Percentiles rank a stretch among this genome's conserved stretches.
Conservation (phyloP, 2,329 filamentous ascomycete genomes). For the Hymenotorrendiella dingleyae region DNA sequence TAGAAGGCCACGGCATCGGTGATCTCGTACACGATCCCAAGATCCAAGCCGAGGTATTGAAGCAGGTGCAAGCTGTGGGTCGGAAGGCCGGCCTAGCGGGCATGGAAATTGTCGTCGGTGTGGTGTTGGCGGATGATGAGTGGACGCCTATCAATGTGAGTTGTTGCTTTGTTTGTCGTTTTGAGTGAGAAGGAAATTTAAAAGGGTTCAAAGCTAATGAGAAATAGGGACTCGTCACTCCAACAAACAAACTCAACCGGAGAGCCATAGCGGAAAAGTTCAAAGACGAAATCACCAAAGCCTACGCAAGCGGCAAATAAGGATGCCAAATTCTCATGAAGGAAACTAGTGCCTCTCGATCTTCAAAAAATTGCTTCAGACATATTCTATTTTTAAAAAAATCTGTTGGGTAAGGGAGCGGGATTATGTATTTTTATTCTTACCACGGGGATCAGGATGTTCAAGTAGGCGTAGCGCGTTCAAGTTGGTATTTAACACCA, state of each 20-base stretch:
- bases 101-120: conserved; percentile 68
- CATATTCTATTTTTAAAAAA: too few species aligned
- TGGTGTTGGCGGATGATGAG: conserved; percentile 75
- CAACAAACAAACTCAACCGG: conserved; percentile 64
- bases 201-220: not conserved
- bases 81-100: conserved; percentile 58
- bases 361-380: too few species aligned
- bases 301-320: conserved; percentile 41
- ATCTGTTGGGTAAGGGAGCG: too few species aligned
- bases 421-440: too few species aligned
- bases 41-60: conserved; percentile 54
- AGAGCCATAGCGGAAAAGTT: conserved; percentile 57
- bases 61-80: conserved; percentile 60
- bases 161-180: conserved; percentile 21
- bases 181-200: not conserved
- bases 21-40: conserved; percentile 58
- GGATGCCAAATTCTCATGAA: too few species aligned
- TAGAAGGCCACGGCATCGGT: conserved; percentile 48
- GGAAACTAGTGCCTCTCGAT: too few species aligned
- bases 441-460: too few species aligned
- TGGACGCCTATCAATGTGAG: conserved; percentile 80
- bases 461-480: too few species aligned
- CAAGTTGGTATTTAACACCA: too few species aligned
- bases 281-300: conserved; percentile 52
- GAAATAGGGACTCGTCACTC: conserved; percentile 53